phyloP scores from a whole-genome alignment of 352 stramenopile genomes.

The Globisporangium alternatum region DNA sequence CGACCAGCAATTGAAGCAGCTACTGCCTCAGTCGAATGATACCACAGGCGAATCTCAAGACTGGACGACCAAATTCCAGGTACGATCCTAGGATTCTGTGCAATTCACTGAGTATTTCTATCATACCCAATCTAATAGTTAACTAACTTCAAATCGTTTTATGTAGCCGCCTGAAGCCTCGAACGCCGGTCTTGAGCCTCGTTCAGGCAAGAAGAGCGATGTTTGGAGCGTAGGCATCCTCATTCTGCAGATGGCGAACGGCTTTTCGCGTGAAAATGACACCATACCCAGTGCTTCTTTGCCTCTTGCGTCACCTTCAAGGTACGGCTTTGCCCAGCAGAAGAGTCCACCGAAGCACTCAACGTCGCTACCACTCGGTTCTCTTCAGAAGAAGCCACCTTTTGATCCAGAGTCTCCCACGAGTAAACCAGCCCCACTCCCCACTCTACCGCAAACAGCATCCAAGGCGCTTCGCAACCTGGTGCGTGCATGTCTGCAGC shows the following conservation, averaged over 20 bases:
- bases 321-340: background rate
- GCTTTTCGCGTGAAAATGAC: constrained; percentile 13
- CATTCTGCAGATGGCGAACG: constrained; percentile 47
- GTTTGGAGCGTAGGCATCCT: constrained; percentile 59
- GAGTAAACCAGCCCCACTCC: constrained; percentile 6
- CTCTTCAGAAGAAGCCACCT: constrained; percentile 2
- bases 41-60: constrained; percentile 8
- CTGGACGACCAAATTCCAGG: constrained; percentile 23
- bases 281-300: background rate
- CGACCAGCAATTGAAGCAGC: constrained; percentile 10
- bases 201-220: constrained; percentile 37
- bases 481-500: constrained; percentile 43
- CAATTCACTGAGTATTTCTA: background rate
- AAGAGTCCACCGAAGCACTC: constrained; percentile 10
- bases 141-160: background rate
- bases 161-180: constrained; percentile 28
- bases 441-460: constrained; percentile 34
- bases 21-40: background rate
- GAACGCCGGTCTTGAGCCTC: background rate
- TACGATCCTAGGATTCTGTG: background rate
- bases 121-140: background rate
- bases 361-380: background rate
- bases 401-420: background rate
- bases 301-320: background rate
- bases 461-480: constrained; percentile 49